phyloP scores from a whole-genome alignment of 75 land plant species.

The Cryptomeria japonica region DNA sequence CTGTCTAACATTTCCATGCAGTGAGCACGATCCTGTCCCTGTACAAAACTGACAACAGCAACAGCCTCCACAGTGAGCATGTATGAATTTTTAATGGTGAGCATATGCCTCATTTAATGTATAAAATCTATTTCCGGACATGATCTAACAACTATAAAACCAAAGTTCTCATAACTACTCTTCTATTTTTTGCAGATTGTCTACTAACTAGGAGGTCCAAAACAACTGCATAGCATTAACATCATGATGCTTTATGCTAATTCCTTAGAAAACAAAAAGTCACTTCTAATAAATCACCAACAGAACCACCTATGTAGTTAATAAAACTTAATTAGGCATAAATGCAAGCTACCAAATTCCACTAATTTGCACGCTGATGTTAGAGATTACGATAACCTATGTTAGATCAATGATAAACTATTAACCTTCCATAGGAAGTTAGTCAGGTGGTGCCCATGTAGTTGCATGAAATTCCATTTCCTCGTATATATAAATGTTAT shows the following conservation, averaged over 20 bases:
- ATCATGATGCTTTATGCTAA: background rate
- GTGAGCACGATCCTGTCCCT: background rate
- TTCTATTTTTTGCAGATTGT: background rate
- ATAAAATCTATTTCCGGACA: background rate
- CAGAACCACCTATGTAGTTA: background rate
- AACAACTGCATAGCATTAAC: background rate
- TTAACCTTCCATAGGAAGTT: too few relatives aligned
- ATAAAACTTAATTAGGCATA: background rate
- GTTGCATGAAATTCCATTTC: too few relatives aligned
- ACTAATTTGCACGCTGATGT: background rate
- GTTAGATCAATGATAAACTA: too few relatives aligned
- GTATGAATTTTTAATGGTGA: background rate
- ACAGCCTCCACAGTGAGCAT: background rate
- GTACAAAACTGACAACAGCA: slow-evolving; percentile 2
- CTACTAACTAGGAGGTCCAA: background rate
- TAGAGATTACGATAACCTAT: too few relatives aligned
- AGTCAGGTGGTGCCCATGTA: too few relatives aligned
- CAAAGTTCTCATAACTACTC: background rate
- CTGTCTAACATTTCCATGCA: slow-evolving; percentile 23
- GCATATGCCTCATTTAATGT: background rate
- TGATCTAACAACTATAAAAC: background rate
- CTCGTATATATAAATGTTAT: too few relatives aligned
- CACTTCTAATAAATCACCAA: background rate
- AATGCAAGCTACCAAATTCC: background rate
- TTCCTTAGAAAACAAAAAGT: too few relatives aligned